Percentiles rank a stretch among this genome's conserved stretches.
Conservation (phyloP, 176 grass and related monocot genomes). For the Pontederia paniculata region DNA sequence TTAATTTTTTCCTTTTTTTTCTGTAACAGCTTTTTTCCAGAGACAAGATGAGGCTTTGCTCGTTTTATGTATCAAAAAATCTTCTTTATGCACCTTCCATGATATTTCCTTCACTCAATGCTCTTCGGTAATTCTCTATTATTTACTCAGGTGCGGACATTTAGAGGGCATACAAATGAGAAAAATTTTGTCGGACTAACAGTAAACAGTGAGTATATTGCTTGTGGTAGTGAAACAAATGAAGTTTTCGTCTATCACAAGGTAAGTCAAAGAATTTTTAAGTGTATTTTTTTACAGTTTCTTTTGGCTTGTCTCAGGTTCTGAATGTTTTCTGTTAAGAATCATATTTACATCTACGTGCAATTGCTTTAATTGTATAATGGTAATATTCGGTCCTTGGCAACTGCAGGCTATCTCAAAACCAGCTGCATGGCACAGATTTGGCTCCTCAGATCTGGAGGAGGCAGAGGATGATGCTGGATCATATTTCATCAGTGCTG, state of each 20-base stretch:
- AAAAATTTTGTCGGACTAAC: constrained; percentile 96
- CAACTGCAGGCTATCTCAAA: constrained; percentile 81
- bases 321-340: neutral
- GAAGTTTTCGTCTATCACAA: constrained; percentile 97
- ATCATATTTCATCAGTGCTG: constrained; percentile 95
- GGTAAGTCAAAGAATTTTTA: constrained; percentile 29
- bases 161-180: constrained; percentile 96
- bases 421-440: constrained; percentile 73
- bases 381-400: neutral
- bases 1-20: too few relatives aligned
- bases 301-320: neutral
- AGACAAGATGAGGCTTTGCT: too few relatives aligned
- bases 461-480: constrained; percentile 68
- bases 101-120: constrained; percentile 12
- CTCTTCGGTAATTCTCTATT: too few relatives aligned
- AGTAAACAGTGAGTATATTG: constrained; percentile 81
- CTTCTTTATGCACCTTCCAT: neutral
- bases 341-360: neutral
- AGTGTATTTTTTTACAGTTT: neutral
- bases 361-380: neutral
- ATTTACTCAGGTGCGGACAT: constrained; percentile 68
- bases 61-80: too few relatives aligned
- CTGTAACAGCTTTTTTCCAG: too few relatives aligned
- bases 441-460: constrained; percentile 65
- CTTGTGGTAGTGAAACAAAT: constrained; percentile 98